Conservation (phyloP, 2,329 filamentous ascomycete species). For the Phialophora expanda region DNA sequence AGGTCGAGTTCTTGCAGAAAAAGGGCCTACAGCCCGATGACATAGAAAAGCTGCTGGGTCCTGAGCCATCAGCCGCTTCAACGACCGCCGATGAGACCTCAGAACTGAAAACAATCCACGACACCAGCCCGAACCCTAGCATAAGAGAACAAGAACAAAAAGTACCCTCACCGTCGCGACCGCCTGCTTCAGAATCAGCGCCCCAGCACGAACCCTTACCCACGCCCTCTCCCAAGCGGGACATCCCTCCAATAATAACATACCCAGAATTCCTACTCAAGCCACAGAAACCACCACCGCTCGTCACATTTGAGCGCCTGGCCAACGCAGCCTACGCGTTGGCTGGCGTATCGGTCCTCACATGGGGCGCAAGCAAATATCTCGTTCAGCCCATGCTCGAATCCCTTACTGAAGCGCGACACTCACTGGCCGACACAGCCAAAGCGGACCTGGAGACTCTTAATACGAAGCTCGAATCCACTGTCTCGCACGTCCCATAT, state of each 20-base stretch:
- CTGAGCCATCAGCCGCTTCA: conserved; percentile 26
- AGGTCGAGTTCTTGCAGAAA: conserved; percentile 74
- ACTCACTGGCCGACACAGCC: conserved; percentile 61
- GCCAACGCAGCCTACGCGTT: conserved; percentile 63
- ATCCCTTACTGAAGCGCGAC: conserved; percentile 59
- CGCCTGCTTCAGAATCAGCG: conserved; percentile 14
- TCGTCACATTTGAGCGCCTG: conserved; percentile 63
- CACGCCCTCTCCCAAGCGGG: conserved; percentile 43
- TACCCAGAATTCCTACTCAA: conserved; percentile 70
- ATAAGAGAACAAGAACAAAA: conserved; percentile 8
- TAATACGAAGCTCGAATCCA: conserved; percentile 60
- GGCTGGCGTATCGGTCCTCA: conserved; percentile 59
- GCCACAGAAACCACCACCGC: conserved; percentile 62
- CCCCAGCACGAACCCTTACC: conserved; percentile 27
- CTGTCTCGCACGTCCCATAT: conserved; percentile 59
- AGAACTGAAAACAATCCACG: conserved; percentile 40
- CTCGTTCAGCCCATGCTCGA: conserved; percentile 36
- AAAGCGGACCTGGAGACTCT: conserved; percentile 59
- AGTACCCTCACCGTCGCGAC: background rate
- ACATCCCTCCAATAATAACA: conserved; percentile 67
- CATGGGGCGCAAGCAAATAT: conserved; percentile 54
- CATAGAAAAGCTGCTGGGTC: conserved; percentile 68
- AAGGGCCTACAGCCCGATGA: conserved; percentile 74
- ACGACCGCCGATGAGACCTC: conserved; percentile 15
- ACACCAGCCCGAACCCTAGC: conserved; percentile 28